Conservation (phyloP, 1,284 basidiomycete species). For the Coniferiporia sulphurascens region DNA sequence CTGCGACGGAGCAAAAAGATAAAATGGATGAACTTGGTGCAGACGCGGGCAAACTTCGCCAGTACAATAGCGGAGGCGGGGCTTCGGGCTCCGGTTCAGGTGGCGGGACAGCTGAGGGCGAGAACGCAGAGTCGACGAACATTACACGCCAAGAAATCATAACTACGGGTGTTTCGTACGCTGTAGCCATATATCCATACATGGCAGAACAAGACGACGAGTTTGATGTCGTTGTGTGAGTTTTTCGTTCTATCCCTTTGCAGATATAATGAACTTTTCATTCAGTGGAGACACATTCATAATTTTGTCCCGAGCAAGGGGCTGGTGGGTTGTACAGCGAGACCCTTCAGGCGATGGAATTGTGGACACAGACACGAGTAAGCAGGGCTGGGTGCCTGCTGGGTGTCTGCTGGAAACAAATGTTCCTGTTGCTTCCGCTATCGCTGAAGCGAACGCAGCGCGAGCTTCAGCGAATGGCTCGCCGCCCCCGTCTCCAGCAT, state of each 20-base stretch:
- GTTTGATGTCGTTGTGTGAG: slow-evolving; percentile 94
- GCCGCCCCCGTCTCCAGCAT: slow-evolving; percentile 13
- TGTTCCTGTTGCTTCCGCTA: slow-evolving; percentile 71
- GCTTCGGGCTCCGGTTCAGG: slow-evolving; percentile 12
- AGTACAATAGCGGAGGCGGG: background rate
- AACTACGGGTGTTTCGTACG: slow-evolving; percentile 72
- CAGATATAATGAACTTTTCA: background rate
- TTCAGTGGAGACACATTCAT: slow-evolving; percentile 86
- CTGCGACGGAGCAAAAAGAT: slow-evolving; percentile 45
- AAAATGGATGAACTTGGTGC: slow-evolving; percentile 25
- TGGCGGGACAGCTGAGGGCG: slow-evolving; percentile 22
- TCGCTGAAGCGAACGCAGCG: slow-evolving; percentile 68
- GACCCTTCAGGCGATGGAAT: slow-evolving; percentile 84
- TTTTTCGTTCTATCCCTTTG: slow-evolving; percentile 24
- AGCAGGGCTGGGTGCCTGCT: slow-evolving; percentile 87
- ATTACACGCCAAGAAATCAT: slow-evolving; percentile 45
- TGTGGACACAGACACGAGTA: slow-evolving; percentile 66
- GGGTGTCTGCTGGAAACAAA: slow-evolving; percentile 93
- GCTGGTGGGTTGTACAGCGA: slow-evolving; percentile 98
- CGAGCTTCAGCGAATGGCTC: slow-evolving; percentile 15
- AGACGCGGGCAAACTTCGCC: slow-evolving; percentile 14
- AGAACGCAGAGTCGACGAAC: slow-evolving; percentile 28
- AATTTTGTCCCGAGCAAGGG: slow-evolving; percentile 88
- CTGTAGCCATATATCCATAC: slow-evolving; percentile 91
- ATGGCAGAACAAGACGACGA: slow-evolving; percentile 97